These are phyloP conservation scores for Russula brevipes DNA, from an alignment of 768 basidiomycete genomes.

Conservation along the genomic window DNA sequence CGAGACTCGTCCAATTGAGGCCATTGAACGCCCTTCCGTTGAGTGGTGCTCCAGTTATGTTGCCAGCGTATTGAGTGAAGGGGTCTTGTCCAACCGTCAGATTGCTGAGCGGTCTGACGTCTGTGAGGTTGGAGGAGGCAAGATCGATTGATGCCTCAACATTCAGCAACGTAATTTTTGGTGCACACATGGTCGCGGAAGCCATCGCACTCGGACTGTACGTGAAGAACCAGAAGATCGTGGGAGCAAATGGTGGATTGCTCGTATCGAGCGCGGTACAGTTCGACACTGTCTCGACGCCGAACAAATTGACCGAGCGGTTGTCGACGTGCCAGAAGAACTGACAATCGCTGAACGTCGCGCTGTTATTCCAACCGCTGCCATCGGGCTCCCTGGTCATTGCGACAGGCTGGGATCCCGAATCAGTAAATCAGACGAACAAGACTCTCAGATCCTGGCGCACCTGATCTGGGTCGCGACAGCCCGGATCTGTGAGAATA, in stretches of 20 bases:
- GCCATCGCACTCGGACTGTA: slow-evolving; percentile 31
- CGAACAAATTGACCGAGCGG: too few relatives aligned
- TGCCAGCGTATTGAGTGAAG: slow-evolving; percentile 28
- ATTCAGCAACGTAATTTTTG: slow-evolving; percentile 42
- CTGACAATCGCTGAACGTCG: too few relatives aligned
- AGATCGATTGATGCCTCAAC: slow-evolving; percentile 44
- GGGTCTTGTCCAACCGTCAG: slow-evolving; percentile 25
- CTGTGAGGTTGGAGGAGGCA: slow-evolving; percentile 40
- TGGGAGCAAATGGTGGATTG: slow-evolving; percentile 39
- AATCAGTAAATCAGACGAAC: too few relatives aligned
- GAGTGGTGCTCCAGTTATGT: slow-evolving; percentile 37
- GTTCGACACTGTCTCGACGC: too few relatives aligned
- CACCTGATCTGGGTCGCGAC: too few relatives aligned
- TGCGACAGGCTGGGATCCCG: too few relatives aligned
- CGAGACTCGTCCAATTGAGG: slow-evolving; percentile 40
- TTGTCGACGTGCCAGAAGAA: too few relatives aligned
- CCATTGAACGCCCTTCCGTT: slow-evolving; percentile 44
- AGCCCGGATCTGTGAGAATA: too few relatives aligned
- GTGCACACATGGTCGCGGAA: slow-evolving; percentile 37
- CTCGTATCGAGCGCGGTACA: too few relatives aligned
- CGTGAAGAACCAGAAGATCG: slow-evolving; percentile 56
- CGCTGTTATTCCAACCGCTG: too few relatives aligned
- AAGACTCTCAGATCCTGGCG: too few relatives aligned
- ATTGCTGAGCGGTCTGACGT: slow-evolving; percentile 38
- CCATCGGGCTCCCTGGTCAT: too few relatives aligned